Evolutionary conservation across 169 alveolate genomes (phyloP), one percentile per base, ranked within the genome.

Genomic region (Eimeria maxima): DNA sequence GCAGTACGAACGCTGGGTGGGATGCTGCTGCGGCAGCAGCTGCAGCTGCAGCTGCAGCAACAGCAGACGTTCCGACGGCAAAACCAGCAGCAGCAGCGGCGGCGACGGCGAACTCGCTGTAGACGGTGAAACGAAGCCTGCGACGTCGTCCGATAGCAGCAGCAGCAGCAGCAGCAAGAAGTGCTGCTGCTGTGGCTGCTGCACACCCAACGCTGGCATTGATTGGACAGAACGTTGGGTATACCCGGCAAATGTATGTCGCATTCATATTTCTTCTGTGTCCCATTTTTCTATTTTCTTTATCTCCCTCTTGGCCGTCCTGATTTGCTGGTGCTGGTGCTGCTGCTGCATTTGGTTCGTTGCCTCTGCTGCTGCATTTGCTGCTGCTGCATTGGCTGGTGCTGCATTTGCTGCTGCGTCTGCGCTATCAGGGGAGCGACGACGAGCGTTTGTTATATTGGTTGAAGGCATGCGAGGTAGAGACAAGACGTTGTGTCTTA

Each of bases 381-480:
- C 2, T 44, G 89, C 89, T 38, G 20, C 60, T 29, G 89, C 42
- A 42, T 11, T 42, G 7, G 65, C 55, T 78, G 89, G 11, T 60
- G 69, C 69, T 60, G 69, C n/a, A 14, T 18, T 18, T 78, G 89
- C 89, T 27, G 55, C 65, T 42, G 42, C 63, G 38, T 60, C 50
- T 38, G 91, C 33, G 63, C 3, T 76, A 60, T 67, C 94, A 88
- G 94, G 95, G 80, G 8, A 71, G 88, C 27, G 95, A 69, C 44
- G 95, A 90, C 11, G 95, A 45, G 53, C 88, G 95, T 16, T 57
- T 78, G 89, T 44, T 69, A 27, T 90, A 90, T 47, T 90, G 95
- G 95, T 78, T 90, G 80, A 47, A 76, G 57, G 95, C 83, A 6
- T 90, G 95, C 45, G 95, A 90, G 60, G 95, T 73, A 24, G 95